Base-by-base conservation (phyloP, 1,284 basidiomycete species). In the Malassezia japonica region DNA sequence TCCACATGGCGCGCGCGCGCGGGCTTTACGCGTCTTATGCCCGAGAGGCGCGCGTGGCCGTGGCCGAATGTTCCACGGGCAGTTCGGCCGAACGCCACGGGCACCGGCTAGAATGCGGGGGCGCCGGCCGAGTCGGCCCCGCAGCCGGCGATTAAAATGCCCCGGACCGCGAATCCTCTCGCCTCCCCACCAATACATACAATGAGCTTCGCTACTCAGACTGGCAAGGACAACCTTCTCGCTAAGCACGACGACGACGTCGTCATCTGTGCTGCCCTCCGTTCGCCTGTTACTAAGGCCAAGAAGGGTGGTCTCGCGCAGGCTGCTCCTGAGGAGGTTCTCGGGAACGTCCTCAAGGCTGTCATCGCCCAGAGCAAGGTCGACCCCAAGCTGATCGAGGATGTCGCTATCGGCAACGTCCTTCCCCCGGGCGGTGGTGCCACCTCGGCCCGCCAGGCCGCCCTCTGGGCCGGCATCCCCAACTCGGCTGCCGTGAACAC, bases 271-370 rank as follows among this genome's bases (percentile, higher is more conserved):
- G 77, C 82, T 18, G 88, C 90, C 18, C 81, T 88, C 50, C 84
- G 92, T 57, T 87, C 90, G 29, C 85, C 91, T 36, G 79, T 92
- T 61, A 92, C 89, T 32, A 90, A 85, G 82, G 82, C 82, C 25
- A 86, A 81, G 75, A 94, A 92, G 75, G 91, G 91, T 50, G 88
- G 87, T 13, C 90, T 95, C 79, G 89, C 94, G 74, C 88, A 72
- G 60, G 60, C 58, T 32, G 59, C 92, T 74, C 87, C 89, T 10
- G 92, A 96, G 68, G 85, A 92, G 65, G 78, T 94, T 63, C 82
- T 96, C 58, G 83, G 85, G 21, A 83, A 82, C 53, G 85, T 61
- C 21, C 54, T 70, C 48, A 68, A 69, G 59, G 75, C 48, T 59
- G 71, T 60, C 43, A 54, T 74, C 71, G 71, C 60, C 37, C 56